Base-by-base conservation (phyloP, 2,329 filamentous ascomycete genomes). In the Penicillium sp. region DNA sequence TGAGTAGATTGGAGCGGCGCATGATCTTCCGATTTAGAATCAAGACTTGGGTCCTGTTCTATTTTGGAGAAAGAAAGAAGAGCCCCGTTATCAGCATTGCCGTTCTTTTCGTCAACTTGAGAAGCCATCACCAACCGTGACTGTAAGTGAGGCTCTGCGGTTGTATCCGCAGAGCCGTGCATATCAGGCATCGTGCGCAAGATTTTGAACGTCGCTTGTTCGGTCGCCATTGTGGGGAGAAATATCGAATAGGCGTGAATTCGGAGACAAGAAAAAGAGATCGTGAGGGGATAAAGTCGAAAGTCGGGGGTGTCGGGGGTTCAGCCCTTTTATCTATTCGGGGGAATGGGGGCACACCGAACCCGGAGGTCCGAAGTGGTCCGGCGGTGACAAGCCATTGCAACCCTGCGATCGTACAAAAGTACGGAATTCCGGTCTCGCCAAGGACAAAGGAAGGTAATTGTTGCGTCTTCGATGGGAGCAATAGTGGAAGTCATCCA, bases 51-150 rank as follows among this genome's bases (percentile, higher is more conserved):
- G 29, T 33, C 42, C 54, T 56, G 54, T 10, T 56, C 54, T 56
- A 23, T 51, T 56, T 51, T 47, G 21, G 48, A 21, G 19, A 27
- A 51, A 52, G 54, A 25, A 25, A 25, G 19, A 51, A 44, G 19
- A 35, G 46, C 53, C 19, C 46, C n/a, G 35, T 39, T 29, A 50
- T 55, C 35, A 55, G 53, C 33, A 44, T 50, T 26, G 27, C 33
- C 13, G 53, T 37, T 44, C 53, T 19, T 25, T 33, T 55, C 19
- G 14, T 25, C 27, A 55, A 25, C 27, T 25, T 51, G 51, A 48
- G 55, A 31, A 54, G 44, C 16, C 37, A 58, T 50, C 35, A 58
- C 55, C 45, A 58, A 58, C 55, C 55, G 55, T 54, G 47, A 50
- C 14, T 54, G 55, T 31, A 48, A 29, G 7, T 42, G 10, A 51